Evolutionary conservation across 1,284 basidiomycete genomes (phyloP), one percentile per base, ranked within the genome.

Genomic region (Stereum hirsutum): DNA sequence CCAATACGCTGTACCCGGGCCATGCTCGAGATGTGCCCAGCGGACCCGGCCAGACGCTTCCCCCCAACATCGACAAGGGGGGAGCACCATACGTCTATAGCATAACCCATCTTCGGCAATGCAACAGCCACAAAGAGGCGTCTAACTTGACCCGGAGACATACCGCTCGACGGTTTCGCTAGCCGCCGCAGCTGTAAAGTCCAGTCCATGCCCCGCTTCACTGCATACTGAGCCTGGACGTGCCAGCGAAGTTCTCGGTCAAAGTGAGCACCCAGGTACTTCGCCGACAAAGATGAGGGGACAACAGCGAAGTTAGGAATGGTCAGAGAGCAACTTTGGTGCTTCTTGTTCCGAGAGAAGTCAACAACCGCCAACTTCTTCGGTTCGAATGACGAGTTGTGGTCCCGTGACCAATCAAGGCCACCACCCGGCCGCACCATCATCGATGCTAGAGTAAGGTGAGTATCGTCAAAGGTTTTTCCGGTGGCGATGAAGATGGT

Each of bases 341-440:
- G n/a, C n/a, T n/a, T 19, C n/a, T 34, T 34, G 6, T 6, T 15
- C n/a, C 25, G 27, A 2, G 42, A 14, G 14, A 43, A 43, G 36
- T 46, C 41, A 6, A 46, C 6, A 2, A 46, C 35, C 6, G 45
- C 45, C 0, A 46, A 26, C 12, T 46, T 46, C 6, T 21, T 38
- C 4, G 28, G 28, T 15, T 46, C 45, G 2, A 46, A 39, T 1
- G 19, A 17, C 1, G 44, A 45, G 28, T 46, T 46, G 39, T 49
- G 47, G 1, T 3, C 11, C 0, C 14, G 12, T 0, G 44, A 39
- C 47, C 47, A 48, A 1, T 43, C 26, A 2, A 39, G 6, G 0
- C 37, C 47, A 8, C 47, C 47, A 5, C 19, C 38, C 7, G 19
- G 5, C 11, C 42, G 15, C 2, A 21, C 32, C 41, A 46, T 46